phyloP scores from a whole-genome alignment of 192 early-diverging fungal genomes.

The Gigaspora rosea region DNA sequence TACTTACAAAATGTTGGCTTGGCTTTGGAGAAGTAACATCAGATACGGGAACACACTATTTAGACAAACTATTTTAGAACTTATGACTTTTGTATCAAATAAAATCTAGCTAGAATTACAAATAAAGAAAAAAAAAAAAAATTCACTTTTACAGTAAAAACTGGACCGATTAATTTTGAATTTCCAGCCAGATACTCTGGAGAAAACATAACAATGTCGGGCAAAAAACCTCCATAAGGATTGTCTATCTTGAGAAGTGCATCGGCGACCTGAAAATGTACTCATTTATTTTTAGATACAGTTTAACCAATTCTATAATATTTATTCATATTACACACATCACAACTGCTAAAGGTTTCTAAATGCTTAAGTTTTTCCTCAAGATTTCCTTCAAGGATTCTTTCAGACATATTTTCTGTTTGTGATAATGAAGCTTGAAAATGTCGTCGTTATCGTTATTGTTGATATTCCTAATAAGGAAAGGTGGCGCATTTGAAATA shows the following conservation, averaged over 20 bases:
- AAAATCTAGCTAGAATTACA: neutral
- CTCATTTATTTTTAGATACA: no score
- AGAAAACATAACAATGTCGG: slow-evolving; percentile 58
- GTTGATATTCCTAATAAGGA: no score
- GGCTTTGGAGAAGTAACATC: slow-evolving; percentile 45
- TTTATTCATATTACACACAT: no score
- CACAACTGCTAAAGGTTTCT: no score
- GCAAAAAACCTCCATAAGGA: slow-evolving; percentile 54
- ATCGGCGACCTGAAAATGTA: slow-evolving; percentile 45
- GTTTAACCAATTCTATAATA: no score
- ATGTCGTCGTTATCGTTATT: no score
- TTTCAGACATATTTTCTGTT: no score
- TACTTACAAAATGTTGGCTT: slow-evolving; percentile 39
- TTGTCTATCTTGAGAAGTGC: slow-evolving; percentile 50
- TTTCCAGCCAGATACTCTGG: slow-evolving; percentile 50
- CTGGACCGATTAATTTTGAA: slow-evolving; percentile 52
- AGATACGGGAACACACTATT: slow-evolving; percentile 49
- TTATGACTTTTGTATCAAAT: neutral
- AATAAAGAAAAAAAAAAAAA: neutral
- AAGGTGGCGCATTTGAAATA: no score
- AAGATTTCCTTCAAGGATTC: no score
- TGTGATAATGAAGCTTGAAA: no score
- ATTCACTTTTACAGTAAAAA: slow-evolving; percentile 59
- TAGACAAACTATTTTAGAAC: neutral
- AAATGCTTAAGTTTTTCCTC: no score